A percentile compares a stretch with the other conserved stretches of the same genome.
phyloP scores from a whole-genome alignment of 1,139 yeast species.

The Pichia sp. region DNA sequence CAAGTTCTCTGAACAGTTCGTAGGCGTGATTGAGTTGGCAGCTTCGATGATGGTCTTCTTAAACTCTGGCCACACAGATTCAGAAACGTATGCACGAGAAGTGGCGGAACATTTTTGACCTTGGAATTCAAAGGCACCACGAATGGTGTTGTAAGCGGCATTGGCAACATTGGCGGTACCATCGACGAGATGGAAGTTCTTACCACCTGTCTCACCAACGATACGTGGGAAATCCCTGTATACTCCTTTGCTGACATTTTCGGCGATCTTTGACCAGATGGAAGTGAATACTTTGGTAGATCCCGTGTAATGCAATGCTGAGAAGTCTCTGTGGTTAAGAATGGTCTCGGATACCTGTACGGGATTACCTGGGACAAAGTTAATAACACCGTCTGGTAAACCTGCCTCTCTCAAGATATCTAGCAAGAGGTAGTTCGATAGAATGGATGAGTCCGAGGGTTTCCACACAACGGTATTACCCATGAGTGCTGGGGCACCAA shows the following conservation, averaged over 20 bases:
- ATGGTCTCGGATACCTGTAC: constrained; percentile 64
- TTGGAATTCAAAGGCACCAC: constrained; percentile 96
- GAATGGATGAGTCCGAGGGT: constrained; percentile 86
- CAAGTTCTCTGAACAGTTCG: constrained; percentile 61
- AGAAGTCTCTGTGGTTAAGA: constrained; percentile 58
- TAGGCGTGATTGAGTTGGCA: constrained; percentile 45
- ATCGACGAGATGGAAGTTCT: constrained; percentile 90
- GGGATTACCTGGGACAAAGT: constrained; percentile 93
- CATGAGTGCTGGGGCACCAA: constrained; percentile 95
- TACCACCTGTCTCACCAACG: constrained; percentile 98
- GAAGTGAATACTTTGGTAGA: constrained; percentile 83
- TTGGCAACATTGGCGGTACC: constrained; percentile 64
- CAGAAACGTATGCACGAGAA: constrained; percentile 76
- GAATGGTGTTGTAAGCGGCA: constrained; percentile 77
- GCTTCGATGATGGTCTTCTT: constrained; percentile 44
- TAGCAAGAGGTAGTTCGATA: constrained; percentile 78
- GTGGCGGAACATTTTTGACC: constrained; percentile 98
- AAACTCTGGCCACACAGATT: constrained; percentile 76
- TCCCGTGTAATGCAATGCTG: constrained; percentile 95
- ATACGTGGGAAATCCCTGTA: constrained; percentile 92
- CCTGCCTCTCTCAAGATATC: constrained; percentile 92
- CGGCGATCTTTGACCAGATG: constrained; percentile 70
- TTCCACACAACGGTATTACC: constrained; percentile 98
- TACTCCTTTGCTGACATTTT: constrained; percentile 58
- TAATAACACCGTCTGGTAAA: constrained; percentile 86